Percentiles rank a stretch among this genome's conserved stretches.
Evolutionary conservation across 2,329 filamentous ascomycete species (phyloP).

Genomic region (Cercospora brassicicola): DNA sequence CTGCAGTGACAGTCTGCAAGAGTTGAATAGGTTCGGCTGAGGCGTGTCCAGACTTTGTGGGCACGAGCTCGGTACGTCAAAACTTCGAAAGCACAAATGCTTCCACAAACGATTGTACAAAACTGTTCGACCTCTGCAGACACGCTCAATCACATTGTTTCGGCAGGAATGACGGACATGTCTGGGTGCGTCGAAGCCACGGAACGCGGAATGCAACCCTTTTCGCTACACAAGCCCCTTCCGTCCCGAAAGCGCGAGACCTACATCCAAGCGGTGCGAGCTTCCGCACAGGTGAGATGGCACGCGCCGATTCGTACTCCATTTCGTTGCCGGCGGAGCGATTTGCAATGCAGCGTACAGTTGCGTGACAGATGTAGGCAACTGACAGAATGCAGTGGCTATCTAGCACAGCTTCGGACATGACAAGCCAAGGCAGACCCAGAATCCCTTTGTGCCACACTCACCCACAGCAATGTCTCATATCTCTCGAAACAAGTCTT

Average conservation of each 20-base stretch:
- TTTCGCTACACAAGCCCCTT: constrained; percentile 12
- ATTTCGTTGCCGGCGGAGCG: not conserved
- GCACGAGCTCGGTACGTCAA: not conserved
- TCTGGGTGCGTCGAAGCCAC: not conserved
- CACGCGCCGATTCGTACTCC: constrained; percentile 1
- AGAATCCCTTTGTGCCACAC: not conserved
- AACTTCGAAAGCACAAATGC: not conserved
- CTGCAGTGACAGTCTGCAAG: constrained; percentile 11
- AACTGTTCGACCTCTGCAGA: not conserved
- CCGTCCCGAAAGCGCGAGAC: constrained; percentile 1
- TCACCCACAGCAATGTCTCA: not conserved
- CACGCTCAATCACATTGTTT: constrained; percentile 1
- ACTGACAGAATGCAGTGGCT: not conserved
- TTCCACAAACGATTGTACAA: not conserved
- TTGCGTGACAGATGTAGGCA: not conserved
- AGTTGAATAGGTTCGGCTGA: not conserved
- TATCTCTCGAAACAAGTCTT: not conserved
- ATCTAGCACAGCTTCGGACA: not conserved
- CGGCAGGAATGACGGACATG: constrained; percentile 10
- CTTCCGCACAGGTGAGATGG: not conserved
- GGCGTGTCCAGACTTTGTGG: not conserved
- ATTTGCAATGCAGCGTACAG: not conserved
- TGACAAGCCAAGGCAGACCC: not conserved
- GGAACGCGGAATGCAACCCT: not conserved
- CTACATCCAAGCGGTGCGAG: not conserved